Evolutionary conservation across 805 yeast species (phyloP), one percentile per base, ranked within the genome.

Genomic region (Candida parachauliodes): DNA sequence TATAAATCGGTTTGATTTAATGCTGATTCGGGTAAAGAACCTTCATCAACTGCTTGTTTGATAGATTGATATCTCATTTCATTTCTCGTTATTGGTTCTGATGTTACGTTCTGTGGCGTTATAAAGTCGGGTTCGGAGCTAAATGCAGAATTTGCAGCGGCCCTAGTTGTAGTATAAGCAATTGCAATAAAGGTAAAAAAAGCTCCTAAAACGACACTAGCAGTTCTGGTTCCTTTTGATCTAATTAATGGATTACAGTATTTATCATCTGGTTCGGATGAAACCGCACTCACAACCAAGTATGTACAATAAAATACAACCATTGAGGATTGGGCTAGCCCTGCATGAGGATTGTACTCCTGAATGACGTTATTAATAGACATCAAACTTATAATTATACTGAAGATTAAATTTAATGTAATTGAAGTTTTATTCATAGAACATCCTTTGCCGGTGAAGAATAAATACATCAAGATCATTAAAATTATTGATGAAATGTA

Each of bases 91-190:
- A 46, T 43, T 3, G 84, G 85, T 46, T 75, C 75, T 2, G 72
- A 58, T 4, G 36, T 24, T 8, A 37, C 27, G 6, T 12, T 27
- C 5, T 32, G 28, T 2, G 73, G 59, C 18, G 54, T 64, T 61
- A 47, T 43, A 65, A 54, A 34, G n/a, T 76, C 71, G 6, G 68
- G 53, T 5, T 60, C 56, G 3, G 62, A 48, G 18, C 70, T 60
- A 73, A 59, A 74, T 61, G 68, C 65, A 3, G 69, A 50, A 45
- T 63, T 61, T 27, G 91, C 88, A 4, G 97, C 98, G 1, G 98
- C 98, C 46, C 98, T 76, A 1, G 96, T 88, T 0, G 98, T 93
- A 2, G 98, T 93, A 57, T 93, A 94, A 0, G 97, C 97, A 45
- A 93, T 85, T 0, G 99, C 97, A 36, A 87, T 71, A 54, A 93